Evolutionary conservation across 2,329 filamentous ascomycete species (phyloP).

Genomic region (Ilyonectria destructans): DNA sequence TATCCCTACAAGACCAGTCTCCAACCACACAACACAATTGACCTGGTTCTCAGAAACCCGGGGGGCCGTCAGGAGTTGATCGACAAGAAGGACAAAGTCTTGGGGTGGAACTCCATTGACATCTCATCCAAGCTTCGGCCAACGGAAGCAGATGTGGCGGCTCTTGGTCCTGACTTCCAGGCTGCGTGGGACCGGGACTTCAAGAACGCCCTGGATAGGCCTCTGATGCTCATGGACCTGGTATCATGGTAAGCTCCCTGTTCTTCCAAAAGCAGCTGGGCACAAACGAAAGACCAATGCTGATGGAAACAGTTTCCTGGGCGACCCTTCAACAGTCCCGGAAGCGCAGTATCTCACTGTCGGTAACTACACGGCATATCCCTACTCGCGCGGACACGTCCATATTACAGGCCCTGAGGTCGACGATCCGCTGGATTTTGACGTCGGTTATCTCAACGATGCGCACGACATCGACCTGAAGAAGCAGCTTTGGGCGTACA

Average conservation of each 20-base stretch:
- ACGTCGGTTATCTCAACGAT: no score
- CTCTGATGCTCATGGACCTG: slow-evolving; percentile 62
- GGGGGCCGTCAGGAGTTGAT: slow-evolving; percentile 63
- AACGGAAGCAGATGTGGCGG: slow-evolving; percentile 65
- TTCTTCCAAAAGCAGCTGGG: not conserved
- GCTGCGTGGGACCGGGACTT: slow-evolving; percentile 72
- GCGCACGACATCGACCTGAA: no score
- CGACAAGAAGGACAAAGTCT: slow-evolving; percentile 62
- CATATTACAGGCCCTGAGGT: no score
- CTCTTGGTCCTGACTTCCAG: slow-evolving; percentile 68
- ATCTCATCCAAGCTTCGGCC: slow-evolving; percentile 70
- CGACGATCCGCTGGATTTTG: no score
- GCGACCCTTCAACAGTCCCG: slow-evolving; percentile 57
- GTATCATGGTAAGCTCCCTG: slow-evolving; percentile 46
- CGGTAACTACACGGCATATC: slow-evolving; percentile 61
- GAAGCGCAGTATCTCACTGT: slow-evolving; percentile 67
- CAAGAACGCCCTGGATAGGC: slow-evolving; percentile 58
- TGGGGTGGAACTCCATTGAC: slow-evolving; percentile 75
- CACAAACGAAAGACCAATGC: slow-evolving; percentile 27
- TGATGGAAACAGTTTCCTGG: slow-evolving; percentile 55
- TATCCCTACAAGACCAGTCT: slow-evolving; percentile 64
- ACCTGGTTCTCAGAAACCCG: slow-evolving; percentile 66
- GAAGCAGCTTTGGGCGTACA: no score
- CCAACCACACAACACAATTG: slow-evolving; percentile 57
- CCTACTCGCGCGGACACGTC: no score